Evolutionary conservation across 73 alveolate species (phyloP).

Genomic region (Effrenium voratum): DNA sequence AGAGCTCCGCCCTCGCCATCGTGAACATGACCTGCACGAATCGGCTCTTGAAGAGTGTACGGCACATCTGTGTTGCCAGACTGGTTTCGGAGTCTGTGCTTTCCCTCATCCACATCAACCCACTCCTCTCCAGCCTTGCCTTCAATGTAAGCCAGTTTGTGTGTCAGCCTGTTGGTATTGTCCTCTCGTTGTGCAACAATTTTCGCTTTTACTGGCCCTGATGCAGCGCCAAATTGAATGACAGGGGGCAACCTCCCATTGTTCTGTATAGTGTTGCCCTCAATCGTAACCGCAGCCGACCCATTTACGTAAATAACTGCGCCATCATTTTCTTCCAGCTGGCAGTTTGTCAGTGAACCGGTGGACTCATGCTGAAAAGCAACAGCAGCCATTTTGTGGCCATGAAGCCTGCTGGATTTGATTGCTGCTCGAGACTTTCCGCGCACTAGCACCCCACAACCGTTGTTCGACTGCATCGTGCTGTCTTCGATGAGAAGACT

Average conservation of each 20-base stretch:
- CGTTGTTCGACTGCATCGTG: background rate
- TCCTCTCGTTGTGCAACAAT: background rate
- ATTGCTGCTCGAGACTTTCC: background rate
- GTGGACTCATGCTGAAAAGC: background rate
- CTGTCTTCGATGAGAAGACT: no score
- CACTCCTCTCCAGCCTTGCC: slow-evolving; percentile 24
- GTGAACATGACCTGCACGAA: background rate
- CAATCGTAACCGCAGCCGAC: background rate
- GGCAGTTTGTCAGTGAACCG: background rate
- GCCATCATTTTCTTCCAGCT: slow-evolving; percentile 9
- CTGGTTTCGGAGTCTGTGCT: background rate
- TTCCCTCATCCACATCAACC: slow-evolving; percentile 17
- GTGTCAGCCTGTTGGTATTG: background rate
- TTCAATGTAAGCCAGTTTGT: background rate
- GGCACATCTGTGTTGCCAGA: background rate
- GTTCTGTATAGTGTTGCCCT: background rate
- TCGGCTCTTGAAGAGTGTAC: background rate
- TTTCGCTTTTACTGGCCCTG: background rate
- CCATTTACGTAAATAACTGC: background rate
- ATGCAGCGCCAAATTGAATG: background rate
- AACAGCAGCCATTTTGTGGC: slow-evolving; percentile 20
- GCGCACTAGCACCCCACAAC: background rate
- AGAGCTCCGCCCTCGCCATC: slow-evolving; percentile 26
- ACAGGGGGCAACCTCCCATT: slow-evolving; percentile 3
- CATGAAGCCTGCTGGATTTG: background rate